A percentile compares a stretch with the other conserved stretches of the same genome.
Evolutionary conservation across 306 rosid species (phyloP).

Genomic region (Lathyrus sativus): DNA sequence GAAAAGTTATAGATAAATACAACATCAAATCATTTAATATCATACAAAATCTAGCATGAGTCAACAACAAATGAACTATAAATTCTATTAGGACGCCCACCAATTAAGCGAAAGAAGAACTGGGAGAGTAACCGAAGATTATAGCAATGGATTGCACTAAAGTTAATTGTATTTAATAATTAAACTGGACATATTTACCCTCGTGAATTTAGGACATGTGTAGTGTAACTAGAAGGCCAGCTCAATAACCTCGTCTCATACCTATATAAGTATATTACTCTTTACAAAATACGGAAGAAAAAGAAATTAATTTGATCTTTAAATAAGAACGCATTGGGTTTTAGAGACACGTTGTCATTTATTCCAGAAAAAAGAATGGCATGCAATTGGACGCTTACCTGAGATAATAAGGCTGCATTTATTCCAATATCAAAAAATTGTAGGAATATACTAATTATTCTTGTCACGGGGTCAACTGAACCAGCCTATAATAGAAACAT

Average conservation of each 20-base stretch:
- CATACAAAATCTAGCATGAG: conserved; percentile 14
- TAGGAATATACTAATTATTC: conserved; percentile 79
- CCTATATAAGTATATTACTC: conserved; percentile 25
- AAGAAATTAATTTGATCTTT: conserved; percentile 14
- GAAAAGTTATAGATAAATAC: conserved; percentile 11
- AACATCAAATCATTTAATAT: conserved; percentile 27
- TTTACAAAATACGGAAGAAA: conserved; percentile 26
- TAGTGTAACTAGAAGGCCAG: conserved; percentile 13
- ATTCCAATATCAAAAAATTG: conserved; percentile 98
- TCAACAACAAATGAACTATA: conserved; percentile 14
- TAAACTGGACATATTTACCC: conserved; percentile 12
- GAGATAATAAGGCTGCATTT: conserved; percentile 86
- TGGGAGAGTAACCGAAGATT: not conserved
- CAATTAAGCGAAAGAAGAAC: not conserved
- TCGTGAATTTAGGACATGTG: conserved; percentile 23
- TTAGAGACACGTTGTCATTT: conserved; percentile 19
- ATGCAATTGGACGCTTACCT: conserved; percentile 58
- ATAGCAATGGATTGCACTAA: conserved; percentile 11
- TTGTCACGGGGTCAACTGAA: conserved; percentile 95
- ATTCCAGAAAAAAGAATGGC: conserved; percentile 25
- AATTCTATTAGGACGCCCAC: no score
- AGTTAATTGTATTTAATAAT: not conserved
- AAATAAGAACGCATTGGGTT: conserved; percentile 20
- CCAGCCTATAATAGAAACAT: conserved; percentile 71
- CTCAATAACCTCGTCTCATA: not conserved